Evolutionary conservation across 441 rosid genomes (phyloP), one percentile per base, ranked within the genome.

Genomic region (Adansonia rubrostipa): DNA sequence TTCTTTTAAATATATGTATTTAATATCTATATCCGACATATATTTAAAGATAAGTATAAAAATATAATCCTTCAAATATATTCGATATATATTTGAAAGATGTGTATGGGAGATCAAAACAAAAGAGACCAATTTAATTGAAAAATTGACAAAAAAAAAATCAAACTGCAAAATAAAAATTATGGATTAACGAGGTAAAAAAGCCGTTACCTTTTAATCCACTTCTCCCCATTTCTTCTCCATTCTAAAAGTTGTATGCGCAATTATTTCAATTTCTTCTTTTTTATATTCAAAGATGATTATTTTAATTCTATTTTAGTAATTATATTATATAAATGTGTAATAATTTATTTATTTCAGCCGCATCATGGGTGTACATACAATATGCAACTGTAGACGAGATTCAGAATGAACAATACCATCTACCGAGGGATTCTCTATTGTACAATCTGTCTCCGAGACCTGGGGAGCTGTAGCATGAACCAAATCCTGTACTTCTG

Each of bases 371-470:
- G 28, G 28, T 58, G 40, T 24, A 28, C 98, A 89, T 84, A 96
- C 99, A 82, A 96, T 88, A 82, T 96, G 99, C 86, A 96, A 85
- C 80, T 96, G 86, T 82, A 96, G 86, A 65, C 98, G 97, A 82
- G 92, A 78, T 84, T 92, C 94, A 9, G 97, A 71, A 79, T 80
- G 84, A 71, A 87, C 83, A 83, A 87, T 84, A 63, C 79, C 86
- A 83, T 87, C 90, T 42, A 89, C 85, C 22, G 87, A 78, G 44
- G 94, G 86, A 74, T 83, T 88, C 64, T 85, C 93, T 79, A 90
- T 61, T 60, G 65, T 85, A 81, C 82, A 83, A 65, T 85, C 89
- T 17, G 82, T 63, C 81, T 86, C 89, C 15, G 83, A 54, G 78
- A 77, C 83, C 80, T 87, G 91, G 6, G 89, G 87, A 74, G 88